Evolutionary conservation across 2,329 filamentous ascomycete genomes (phyloP).

Genomic region (Neurospora crassa): DNA sequence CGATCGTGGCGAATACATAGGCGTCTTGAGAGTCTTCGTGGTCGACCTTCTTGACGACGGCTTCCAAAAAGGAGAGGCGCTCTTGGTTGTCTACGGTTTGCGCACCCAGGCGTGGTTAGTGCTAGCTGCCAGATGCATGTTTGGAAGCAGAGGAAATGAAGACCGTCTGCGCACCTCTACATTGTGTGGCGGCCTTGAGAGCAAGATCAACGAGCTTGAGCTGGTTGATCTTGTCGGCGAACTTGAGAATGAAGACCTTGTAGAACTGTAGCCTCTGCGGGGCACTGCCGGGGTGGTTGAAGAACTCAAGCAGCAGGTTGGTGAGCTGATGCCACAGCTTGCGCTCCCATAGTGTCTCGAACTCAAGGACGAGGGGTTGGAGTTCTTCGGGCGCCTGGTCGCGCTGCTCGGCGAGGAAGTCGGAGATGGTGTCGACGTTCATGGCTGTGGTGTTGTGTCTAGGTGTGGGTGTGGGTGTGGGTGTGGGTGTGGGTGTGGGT

Average conservation of each 20-base stretch:
- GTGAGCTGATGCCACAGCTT: conserved; percentile 99
- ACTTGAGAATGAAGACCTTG: conserved; percentile 89
- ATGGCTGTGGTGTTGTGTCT: conserved; percentile 35
- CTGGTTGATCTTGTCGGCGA: conserved; percentile 98
- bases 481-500: too few species aligned
- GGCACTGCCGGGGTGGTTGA: conserved; percentile 70
- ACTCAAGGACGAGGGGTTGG: conserved; percentile 78
- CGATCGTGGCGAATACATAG: conserved; percentile 85
- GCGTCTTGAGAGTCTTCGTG: conserved; percentile 91
- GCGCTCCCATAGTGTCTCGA: conserved; percentile 96
- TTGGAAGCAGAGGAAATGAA: neutral
- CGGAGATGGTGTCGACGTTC: conserved; percentile 80
- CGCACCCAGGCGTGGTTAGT: neutral
- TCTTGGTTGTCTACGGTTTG: conserved; percentile 68
- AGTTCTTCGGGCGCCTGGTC: conserved; percentile 80
- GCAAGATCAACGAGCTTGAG: conserved; percentile 91
- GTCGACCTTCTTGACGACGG: conserved; percentile 80
- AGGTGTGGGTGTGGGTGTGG: conserved; percentile 1
- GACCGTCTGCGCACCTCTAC: conserved; percentile 50
- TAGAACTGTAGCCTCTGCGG: conserved; percentile 82
- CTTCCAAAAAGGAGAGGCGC: conserved; percentile 73
- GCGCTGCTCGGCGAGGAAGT: conserved; percentile 86
- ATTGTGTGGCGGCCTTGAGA: conserved; percentile 77
- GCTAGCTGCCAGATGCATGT: conserved; percentile 1
- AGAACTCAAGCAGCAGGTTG: conserved; percentile 78